A percentile compares a stretch with the other conserved stretches of the same genome.
phyloP scores from a whole-genome alignment of 75 land plant genomes.

The Adiantum capillusveneris region DNA sequence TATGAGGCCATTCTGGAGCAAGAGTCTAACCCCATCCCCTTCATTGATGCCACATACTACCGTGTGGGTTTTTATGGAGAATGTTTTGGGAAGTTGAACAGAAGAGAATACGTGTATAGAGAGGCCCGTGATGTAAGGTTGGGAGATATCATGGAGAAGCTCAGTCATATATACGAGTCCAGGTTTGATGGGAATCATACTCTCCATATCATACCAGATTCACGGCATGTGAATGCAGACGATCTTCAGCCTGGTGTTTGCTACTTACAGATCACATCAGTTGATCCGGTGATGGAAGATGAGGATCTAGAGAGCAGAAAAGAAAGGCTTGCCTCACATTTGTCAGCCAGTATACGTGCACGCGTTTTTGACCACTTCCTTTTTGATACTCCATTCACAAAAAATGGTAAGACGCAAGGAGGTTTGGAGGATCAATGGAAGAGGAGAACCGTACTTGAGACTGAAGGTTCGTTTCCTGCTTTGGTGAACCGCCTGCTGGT shows the following conservation, averaged over 20 bases:
- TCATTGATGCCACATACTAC: conserved; percentile 96
- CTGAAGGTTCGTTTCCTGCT: conserved; percentile 96
- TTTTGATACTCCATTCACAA: conserved; percentile 97
- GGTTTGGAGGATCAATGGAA: conserved; percentile 99
- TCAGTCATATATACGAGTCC: conserved; percentile 91
- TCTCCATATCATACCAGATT: conserved; percentile 94
- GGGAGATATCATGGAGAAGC: conserved; percentile 96
- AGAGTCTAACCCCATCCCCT: conserved; percentile 94
- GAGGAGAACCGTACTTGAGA: conserved; percentile 80
- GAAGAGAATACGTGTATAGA: conserved; percentile 84
- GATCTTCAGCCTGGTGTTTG: conserved; percentile 82
- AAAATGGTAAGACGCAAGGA: conserved; percentile 96
- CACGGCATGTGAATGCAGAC: conserved; percentile 92
- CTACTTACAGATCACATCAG: conserved; percentile 95
- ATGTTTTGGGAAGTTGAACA: conserved; percentile 78
- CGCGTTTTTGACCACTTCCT: conserved; percentile 97
- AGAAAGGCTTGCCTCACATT: conserved; percentile 69
- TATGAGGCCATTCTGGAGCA: conserved; percentile 96
- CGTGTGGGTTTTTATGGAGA: conserved; percentile 98
- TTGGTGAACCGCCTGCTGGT: conserved; percentile 86
- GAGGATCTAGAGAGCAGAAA: conserved; percentile 90
- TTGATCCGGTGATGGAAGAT: conserved; percentile 97
- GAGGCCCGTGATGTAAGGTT: conserved; percentile 94
- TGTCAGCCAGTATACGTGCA: conserved; percentile 65
- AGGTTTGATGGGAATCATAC: conserved; percentile 75